Percentiles rank a stretch among this genome's conserved stretches.
phyloP scores from a whole-genome alignment of 2,329 filamentous ascomycete species.

The Chrysosporium queenslandicum region DNA sequence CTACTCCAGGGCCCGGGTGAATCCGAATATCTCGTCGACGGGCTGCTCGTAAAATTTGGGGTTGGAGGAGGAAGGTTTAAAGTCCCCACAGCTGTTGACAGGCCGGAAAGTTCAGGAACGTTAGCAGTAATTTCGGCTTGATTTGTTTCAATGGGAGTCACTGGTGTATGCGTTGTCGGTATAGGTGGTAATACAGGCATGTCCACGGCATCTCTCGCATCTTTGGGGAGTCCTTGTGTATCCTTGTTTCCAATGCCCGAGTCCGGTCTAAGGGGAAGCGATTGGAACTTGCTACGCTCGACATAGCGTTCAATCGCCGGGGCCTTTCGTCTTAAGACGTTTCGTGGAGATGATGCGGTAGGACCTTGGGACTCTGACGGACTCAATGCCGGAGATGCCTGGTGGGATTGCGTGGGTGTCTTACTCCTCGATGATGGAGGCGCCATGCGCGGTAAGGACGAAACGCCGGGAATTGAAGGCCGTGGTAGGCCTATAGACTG shows the following conservation, averaged over 20 bases:
- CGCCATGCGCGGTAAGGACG: neutral
- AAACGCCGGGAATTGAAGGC: neutral
- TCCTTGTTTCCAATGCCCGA: neutral
- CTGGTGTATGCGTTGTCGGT: neutral
- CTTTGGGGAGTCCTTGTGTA: neutral
- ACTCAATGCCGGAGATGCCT: conserved; percentile 15
- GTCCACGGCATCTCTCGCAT: neutral
- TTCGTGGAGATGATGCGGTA: conserved; percentile 25
- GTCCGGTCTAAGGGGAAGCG: neutral
- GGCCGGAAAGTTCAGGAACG: conserved; percentile 31
- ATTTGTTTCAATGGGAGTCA: neutral
- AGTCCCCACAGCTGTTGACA: conserved; percentile 29
- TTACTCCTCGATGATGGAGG: neutral
- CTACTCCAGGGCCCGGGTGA: conserved; percentile 40
- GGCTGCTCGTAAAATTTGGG: conserved; percentile 33
- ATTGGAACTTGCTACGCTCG: conserved; percentile 7
- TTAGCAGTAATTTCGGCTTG: conserved; percentile 9
- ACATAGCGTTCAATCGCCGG: conserved; percentile 33
- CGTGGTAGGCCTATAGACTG: neutral
- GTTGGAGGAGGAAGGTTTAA: conserved; percentile 32
- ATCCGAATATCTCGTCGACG: conserved; percentile 39
- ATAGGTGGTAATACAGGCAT: neutral
- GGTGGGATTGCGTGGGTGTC: neutral
- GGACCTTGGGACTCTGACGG: conserved; percentile 15
- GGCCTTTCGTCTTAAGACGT: conserved; percentile 35